A percentile compares a stretch with the other conserved stretches of the same genome.
phyloP scores from a whole-genome alignment of 441 rosid species.

The Erodium chrysanthum region DNA sequence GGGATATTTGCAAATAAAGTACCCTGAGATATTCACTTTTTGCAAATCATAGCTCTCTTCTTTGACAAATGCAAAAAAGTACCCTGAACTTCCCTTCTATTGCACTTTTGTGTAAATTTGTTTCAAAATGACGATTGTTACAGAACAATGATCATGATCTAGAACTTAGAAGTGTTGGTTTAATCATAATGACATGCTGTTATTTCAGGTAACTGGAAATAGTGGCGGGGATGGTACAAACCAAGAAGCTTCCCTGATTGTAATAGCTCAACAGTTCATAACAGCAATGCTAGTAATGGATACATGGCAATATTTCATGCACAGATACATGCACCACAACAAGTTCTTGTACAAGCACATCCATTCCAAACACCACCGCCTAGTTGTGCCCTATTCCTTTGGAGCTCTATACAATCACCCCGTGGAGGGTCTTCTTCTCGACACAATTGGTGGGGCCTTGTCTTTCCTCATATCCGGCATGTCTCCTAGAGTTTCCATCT shows the following conservation, averaged over 20 bases:
- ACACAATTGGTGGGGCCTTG: slow-evolving; percentile 86
- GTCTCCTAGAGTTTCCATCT: slow-evolving; percentile 77
- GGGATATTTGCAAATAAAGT: too few species aligned
- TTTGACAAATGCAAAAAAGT: too few species aligned
- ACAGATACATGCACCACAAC: slow-evolving; percentile 82
- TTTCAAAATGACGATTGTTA: too few species aligned
- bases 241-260: slow-evolving; percentile 37
- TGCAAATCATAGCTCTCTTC: too few species aligned
- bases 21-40: too few species aligned
- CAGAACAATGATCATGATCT: too few species aligned
- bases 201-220: slow-evolving; percentile 52
- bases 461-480: slow-evolving; percentile 86
- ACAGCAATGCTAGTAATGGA: slow-evolving; percentile 72
- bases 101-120: too few species aligned
- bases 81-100: too few species aligned
- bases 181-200: slow-evolving; percentile 8
- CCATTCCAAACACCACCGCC: slow-evolving; percentile 85
- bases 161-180: too few species aligned
- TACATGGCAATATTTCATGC: slow-evolving; percentile 91
- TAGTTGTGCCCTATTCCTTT: slow-evolving; percentile 74
- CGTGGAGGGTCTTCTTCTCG: slow-evolving; percentile 70
- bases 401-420: slow-evolving; percentile 83
- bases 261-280: slow-evolving; percentile 52
- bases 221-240: slow-evolving; percentile 26
- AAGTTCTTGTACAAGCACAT: slow-evolving; percentile 74